A percentile compares a stretch with the other conserved stretches of the same genome.
Evolutionary conservation across 2,329 filamentous ascomycete species (phyloP).

Genomic region (Botryotinia calthae): DNA sequence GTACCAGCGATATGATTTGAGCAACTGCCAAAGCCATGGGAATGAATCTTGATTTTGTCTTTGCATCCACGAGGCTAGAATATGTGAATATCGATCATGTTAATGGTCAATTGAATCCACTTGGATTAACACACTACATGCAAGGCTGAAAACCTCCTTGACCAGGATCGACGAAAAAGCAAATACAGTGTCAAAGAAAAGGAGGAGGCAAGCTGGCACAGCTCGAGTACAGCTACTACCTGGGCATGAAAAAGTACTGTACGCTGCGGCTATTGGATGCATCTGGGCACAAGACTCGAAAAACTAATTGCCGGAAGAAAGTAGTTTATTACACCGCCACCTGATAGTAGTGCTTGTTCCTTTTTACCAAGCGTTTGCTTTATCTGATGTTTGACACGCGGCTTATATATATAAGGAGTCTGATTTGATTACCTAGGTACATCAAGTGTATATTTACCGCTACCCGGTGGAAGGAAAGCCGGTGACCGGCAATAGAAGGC

Average conservation of each 20-base stretch:
- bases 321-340: background rate
- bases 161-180: background rate
- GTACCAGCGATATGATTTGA: conserved; percentile 1
- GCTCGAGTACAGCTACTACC: background rate
- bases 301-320: background rate
- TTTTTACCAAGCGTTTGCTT: background rate
- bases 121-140: conserved; percentile 8
- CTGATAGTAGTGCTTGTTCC: background rate
- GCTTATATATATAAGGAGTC: background rate
- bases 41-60: background rate
- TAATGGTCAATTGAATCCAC: conserved; percentile 1
- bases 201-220: background rate
- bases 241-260: background rate
- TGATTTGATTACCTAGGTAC: background rate
- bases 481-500: background rate
- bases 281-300: background rate
- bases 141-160: conserved; percentile 9
- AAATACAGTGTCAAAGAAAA: background rate
- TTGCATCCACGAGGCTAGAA: conserved; percentile 10
- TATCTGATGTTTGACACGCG: background rate
- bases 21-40: background rate
- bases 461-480: background rate
- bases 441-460: conserved; percentile 1
- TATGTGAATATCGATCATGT: background rate
- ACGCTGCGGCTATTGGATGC: background rate